These are phyloP conservation scores for Pleurozium schreberi DNA, from an alignment of 225 moss, liverwort and hornwort genomes.

Conservation along the genomic window DNA sequence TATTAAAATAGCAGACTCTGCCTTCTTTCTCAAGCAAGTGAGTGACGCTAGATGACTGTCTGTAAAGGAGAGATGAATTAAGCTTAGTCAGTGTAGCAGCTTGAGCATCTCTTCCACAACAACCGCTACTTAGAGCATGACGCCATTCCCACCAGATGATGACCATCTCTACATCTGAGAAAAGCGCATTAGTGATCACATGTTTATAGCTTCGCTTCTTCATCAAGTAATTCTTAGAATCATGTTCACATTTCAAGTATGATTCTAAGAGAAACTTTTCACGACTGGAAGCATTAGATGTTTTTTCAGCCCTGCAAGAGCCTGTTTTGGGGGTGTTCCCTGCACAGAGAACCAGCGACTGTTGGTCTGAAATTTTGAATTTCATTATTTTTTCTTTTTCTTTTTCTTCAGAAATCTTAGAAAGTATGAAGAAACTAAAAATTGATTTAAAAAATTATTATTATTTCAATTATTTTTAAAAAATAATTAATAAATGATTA, in stretches of 20 bases:
- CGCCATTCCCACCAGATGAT: background rate
- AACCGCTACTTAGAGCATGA: background rate
- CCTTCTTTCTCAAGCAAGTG: background rate
- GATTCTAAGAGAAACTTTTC: background rate
- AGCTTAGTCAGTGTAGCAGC: background rate
- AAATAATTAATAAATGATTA: too few species aligned
- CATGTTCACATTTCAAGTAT: background rate
- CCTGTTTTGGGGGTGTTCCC: too few species aligned
- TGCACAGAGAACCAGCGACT: too few species aligned
- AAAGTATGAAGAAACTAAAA: too few species aligned
- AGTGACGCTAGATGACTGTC: background rate
- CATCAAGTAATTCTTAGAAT: background rate
- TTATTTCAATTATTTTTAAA: too few species aligned
- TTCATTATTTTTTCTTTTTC: too few species aligned
- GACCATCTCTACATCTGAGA: background rate
- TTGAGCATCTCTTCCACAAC: background rate
- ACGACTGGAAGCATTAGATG: too few species aligned
- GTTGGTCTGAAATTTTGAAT: too few species aligned
- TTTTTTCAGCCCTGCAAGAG: too few species aligned
- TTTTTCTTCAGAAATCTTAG: too few species aligned
- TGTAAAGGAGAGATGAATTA: background rate
- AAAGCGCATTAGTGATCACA: background rate
- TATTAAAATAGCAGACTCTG: background rate
- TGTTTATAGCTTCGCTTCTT: background rate
- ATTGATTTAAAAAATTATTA: too few species aligned